Base-by-base conservation (phyloP, 257 asterid genomes). In the Solanum arcanum region DNA sequence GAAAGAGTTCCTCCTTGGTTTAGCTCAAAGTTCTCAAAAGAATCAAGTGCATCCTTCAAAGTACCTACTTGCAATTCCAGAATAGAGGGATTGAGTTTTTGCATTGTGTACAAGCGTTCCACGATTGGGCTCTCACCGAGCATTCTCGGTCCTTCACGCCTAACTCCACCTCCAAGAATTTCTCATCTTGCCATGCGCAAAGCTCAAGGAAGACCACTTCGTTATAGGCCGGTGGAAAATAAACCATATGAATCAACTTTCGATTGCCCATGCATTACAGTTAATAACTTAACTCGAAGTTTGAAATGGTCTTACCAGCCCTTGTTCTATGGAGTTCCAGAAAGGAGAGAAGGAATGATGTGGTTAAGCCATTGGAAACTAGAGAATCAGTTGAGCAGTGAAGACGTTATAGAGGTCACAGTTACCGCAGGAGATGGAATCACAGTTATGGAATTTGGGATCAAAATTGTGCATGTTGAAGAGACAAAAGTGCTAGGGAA, bases 341-440 rank as follows among this genome's bases (percentile, higher is more conserved):
- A 33, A 82, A 77, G 82, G 18, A 52, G 41, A 29, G 82, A 84
- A 84, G 89, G 86, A 35, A 88, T 88, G 87, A 83, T 64, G 76
- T 84, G 89, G 89, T 84, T 87, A 56, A 87, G 89, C 37, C 84
- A 83, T 72, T 87, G 89, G 89, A 83, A 69, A 29, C 83, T 86
- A 7, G 88, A 37, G 85, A 78, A 60, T 52, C 37, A 42, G 46
- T 62, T 83, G 44, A 37, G 41, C 25, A 70, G 60, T 84, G 87
- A 68, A 11, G 89, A 88, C 23, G 80, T 41, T 23, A 29, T 88
- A 62, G 86, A 37, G 35, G 56, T 84, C 20, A 27, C 70, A 41
- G 87, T 84, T 66, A 84, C 76, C 21, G 9, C 31, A 18, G 87
- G 87, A 2, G 87, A 84, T 42, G 87, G 87, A 11, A 84, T 84